phyloP scores from a whole-genome alignment of 495 filamentous ascomycete genomes.

The Mytilinidion resinicola region DNA sequence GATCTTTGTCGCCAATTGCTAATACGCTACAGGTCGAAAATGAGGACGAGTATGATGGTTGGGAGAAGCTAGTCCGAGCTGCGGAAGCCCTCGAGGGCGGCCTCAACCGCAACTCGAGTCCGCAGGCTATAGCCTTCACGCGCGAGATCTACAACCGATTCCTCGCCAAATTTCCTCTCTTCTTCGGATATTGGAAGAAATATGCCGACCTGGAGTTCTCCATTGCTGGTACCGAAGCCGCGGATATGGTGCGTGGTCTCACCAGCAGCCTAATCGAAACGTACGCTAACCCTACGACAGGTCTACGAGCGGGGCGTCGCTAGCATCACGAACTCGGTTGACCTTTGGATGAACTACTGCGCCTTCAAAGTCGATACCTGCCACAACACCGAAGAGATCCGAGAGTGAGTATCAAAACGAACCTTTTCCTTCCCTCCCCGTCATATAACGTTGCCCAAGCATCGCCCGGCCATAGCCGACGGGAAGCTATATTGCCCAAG shows the following conservation, averaged over 20 bases:
- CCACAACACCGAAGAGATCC: slow-evolving; percentile 87
- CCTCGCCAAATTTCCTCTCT: slow-evolving; percentile 87
- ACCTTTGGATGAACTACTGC: slow-evolving; percentile 96
- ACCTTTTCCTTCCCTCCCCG: neutral
- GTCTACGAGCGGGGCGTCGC: slow-evolving; percentile 94
- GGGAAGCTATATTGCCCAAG: too few relatives aligned
- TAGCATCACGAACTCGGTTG: slow-evolving; percentile 86
- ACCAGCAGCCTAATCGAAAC: neutral
- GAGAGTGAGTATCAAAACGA: slow-evolving; percentile 89
- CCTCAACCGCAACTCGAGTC: slow-evolving; percentile 91
- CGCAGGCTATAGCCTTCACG: slow-evolving; percentile 80
- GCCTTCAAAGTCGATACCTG: slow-evolving; percentile 95
- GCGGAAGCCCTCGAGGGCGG: slow-evolving; percentile 85
- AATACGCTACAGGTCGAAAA: slow-evolving; percentile 9
- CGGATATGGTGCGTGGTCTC: slow-evolving; percentile 72
- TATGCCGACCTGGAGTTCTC: slow-evolving; percentile 98
- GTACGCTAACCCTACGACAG: slow-evolving; percentile 31
- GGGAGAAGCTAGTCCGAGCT: slow-evolving; percentile 84
- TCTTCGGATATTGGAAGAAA: slow-evolving; percentile 99
- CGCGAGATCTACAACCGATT: slow-evolving; percentile 86
- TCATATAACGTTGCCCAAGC: neutral
- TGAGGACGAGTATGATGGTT: slow-evolving; percentile 86
- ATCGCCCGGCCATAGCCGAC: too few relatives aligned
- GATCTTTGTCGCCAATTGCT: neutral
- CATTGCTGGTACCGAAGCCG: slow-evolving; percentile 92